These are phyloP conservation scores for Colletotrichum sp. DNA, from an alignment of 2,329 filamentous ascomycete species.

Conservation along the genomic window DNA sequence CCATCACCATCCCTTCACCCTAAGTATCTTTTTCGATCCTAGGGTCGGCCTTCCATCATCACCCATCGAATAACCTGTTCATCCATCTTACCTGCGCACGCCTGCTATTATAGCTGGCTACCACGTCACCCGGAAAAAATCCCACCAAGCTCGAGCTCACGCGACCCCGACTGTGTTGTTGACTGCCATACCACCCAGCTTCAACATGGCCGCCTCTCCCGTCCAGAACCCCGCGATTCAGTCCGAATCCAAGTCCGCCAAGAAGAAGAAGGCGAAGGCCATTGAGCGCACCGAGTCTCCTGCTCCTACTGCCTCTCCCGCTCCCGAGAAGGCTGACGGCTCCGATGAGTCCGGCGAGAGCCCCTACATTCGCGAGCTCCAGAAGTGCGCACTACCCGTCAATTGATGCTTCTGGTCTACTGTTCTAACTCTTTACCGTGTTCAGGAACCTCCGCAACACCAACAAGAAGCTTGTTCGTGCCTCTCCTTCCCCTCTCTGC, in stretches of 20 bases:
- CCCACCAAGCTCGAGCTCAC: constrained; percentile 1
- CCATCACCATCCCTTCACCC: neutral
- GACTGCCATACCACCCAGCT: constrained; percentile 1
- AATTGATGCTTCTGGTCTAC: neutral
- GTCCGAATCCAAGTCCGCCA: constrained; percentile 68
- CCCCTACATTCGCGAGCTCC: constrained; percentile 83
- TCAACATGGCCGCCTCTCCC: constrained; percentile 67
- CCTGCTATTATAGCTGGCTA: neutral
- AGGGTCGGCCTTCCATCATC: neutral
- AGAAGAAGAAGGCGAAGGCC: constrained; percentile 71
- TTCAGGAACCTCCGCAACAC: constrained; percentile 86
- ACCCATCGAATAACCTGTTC: neutral
- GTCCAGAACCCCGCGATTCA: constrained; percentile 67
- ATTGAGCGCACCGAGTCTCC: constrained; percentile 59
- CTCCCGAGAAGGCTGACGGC: constrained; percentile 58
- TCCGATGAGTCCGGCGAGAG: constrained; percentile 71
- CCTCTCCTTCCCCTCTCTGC: neutral
- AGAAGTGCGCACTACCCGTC: constrained; percentile 70
- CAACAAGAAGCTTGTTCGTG: constrained; percentile 89
- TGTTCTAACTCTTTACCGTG: constrained; percentile 16
- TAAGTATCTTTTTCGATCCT: constrained; percentile 13
- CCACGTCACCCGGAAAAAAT: constrained; percentile 14
- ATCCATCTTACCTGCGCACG: neutral
- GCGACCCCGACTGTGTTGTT: constrained; percentile 9
- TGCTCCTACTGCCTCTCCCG: constrained; percentile 54